Base-by-base conservation (phyloP, 73 alveolate genomes). In the Strombidium stylifer region DNA sequence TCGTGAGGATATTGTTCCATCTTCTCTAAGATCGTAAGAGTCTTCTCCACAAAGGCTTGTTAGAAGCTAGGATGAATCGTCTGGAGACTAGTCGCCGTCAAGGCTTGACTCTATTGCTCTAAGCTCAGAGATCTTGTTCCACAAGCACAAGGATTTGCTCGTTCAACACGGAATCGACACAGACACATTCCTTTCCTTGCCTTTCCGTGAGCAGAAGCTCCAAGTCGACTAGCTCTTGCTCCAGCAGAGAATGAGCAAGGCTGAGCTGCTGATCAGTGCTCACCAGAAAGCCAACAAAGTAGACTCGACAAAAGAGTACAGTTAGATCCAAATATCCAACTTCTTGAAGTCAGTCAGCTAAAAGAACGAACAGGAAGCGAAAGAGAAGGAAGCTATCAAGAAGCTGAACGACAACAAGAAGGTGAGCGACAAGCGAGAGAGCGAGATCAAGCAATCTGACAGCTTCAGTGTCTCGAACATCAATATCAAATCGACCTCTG, bases 141-240 rank as follows among this genome's bases (percentile, higher is more conserved):
- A 42, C 20, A 72, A 76, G 41, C 54, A 76, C 27, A 25, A 31
- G 14, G 25, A 16, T 36, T 56, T 76, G 10, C 76, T 76, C n/a
- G 49, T 52, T 34, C 31, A 76, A 28, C 45, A 65, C 54, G 71
- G 44, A 1, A 41, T 76, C 1, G 88, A 76, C 45, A 19, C 48
- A 19, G 88, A 66, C 11, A 57, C 50, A 4, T 76, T 76, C 40
- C 53, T 48, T 1, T 12, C 19, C 5, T 26, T 65, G 32, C 70
- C 42, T 19, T 7, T 57, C 5, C 82, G 65, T 0, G 71, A 76
- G 21, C 54, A 76, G 46, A 65, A 76, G n/a, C n/a, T n/a, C n/a
- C n/a, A n/a, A n/a, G n/a, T n/a, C n/a, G n/a, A n/a, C n/a, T n/a
- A n/a, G n/a, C n/a, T n/a, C n/a, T n/a, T n/a, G n/a, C n/a, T n/a